A percentile compares a stretch with the other conserved stretches of the same genome.
Evolutionary conservation across 2,329 filamentous ascomycete species (phyloP).

Genomic region (Coniochaeta sp.): DNA sequence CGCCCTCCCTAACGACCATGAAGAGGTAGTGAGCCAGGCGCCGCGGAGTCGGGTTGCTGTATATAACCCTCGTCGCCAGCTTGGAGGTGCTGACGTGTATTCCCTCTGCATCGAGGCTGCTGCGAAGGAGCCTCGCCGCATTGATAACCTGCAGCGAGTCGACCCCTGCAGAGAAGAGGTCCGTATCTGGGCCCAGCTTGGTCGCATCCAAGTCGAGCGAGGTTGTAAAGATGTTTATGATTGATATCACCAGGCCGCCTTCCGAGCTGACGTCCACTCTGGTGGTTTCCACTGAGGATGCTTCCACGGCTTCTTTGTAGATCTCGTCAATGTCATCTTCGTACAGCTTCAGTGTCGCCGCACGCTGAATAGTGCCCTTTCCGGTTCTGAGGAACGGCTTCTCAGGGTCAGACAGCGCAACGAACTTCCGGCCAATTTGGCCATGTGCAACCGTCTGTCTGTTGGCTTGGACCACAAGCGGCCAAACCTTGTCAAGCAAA

Average conservation of each 20-base stretch:
- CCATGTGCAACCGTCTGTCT: slow-evolving; percentile 36
- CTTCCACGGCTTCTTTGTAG: slow-evolving; percentile 23
- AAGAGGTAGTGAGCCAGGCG: slow-evolving; percentile 27
- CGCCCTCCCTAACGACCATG: slow-evolving; percentile 13
- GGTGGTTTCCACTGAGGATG: slow-evolving; percentile 12
- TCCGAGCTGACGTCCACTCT: slow-evolving; percentile 22
- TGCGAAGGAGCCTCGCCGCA: slow-evolving; percentile 26
- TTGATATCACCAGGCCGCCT: slow-evolving; percentile 20
- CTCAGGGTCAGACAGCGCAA: slow-evolving; percentile 28
- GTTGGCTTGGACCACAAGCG: slow-evolving; percentile 33
- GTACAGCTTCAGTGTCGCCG: slow-evolving; percentile 31
- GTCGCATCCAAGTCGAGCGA: slow-evolving; percentile 17
- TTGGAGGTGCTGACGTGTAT: slow-evolving; percentile 24
- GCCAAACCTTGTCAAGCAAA: slow-evolving; percentile 37
- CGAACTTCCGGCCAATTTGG: slow-evolving; percentile 31
- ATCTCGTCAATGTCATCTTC: slow-evolving; percentile 34
- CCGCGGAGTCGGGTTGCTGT: slow-evolving; percentile 28
- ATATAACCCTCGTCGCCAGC: slow-evolving; percentile 30
- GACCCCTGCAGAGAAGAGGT: slow-evolving; percentile 31
- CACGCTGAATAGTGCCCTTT: slow-evolving; percentile 39
- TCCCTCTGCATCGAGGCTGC: slow-evolving; percentile 23
- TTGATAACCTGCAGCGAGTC: slow-evolving; percentile 34
- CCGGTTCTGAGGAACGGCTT: slow-evolving; percentile 36
- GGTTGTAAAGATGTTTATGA: slow-evolving; percentile 22
- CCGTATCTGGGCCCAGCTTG: slow-evolving; percentile 22